Evolutionary conservation across 805 yeast species (phyloP), one percentile per base, ranked within the genome.

Genomic region (Blastobotrys muscicola): DNA sequence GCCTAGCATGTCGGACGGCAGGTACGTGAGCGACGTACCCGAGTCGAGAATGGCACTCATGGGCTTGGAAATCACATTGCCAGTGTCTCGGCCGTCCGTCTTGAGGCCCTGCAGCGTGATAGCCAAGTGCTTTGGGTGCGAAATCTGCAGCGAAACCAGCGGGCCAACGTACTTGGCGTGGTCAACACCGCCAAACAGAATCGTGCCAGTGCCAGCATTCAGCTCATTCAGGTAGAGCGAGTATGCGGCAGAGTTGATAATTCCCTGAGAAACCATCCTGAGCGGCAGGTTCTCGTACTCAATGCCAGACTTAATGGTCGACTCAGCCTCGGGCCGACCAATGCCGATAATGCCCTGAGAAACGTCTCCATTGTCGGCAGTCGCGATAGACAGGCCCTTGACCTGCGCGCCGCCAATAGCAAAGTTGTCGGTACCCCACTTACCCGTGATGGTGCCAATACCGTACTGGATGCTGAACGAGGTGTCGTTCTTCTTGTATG

Each of bases 391-490:
- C 36, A 85, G 63, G 42, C 66, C 62, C 2, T 69, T 53, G 13
- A 84, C 65, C 2, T 69, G 62, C 10, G 74, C 67, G 40, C 71
- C 74, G 39, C 79, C 78, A 44, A 85, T 60, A 8, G 55, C 51
- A 15, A 89, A 71, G 39, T 64, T 64, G 54, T 89, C 97, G 37
- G 68, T 62, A 13, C 84, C 94, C 76, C 79, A 79, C 9, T 51
- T 47, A 9, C 84, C 85, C 8, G 56, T 50, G 8, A 78, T 78
- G 6, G 70, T 60, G 16, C 66, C 65, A 50, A 76, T 81, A 11
- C 70, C 71, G 54, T 76, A 78, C 38, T 56, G 48, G 47, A 71
- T 70, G 30, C 46, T 35, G 39, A 45, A 57, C 32, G 37, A 39
- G 4, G 55, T 49, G 15, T 42, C 50, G 36, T 59, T 60, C 30